These are phyloP conservation scores for Excoecaria agallocha DNA, from an alignment of 345 rosid species.

Conservation along the genomic window DNA sequence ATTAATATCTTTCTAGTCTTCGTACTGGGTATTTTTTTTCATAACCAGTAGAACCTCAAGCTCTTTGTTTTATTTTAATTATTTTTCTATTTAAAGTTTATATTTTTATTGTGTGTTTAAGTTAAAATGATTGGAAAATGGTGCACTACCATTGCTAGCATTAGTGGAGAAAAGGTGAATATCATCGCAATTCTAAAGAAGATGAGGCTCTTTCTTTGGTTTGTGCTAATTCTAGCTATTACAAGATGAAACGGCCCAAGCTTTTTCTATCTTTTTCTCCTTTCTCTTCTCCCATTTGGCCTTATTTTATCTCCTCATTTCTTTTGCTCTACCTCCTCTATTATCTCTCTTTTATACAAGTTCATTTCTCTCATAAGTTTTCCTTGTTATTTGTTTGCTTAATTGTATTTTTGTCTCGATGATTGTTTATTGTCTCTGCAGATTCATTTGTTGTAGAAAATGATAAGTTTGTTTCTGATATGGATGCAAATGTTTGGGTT, in stretches of 20 bases:
- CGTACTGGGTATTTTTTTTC: not conserved
- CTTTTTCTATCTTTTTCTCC: conserved; percentile 53
- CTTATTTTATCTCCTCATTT: conserved; percentile 53
- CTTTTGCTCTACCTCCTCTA: conserved; percentile 44
- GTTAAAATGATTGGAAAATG: conserved; percentile 23
- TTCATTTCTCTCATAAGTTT: conserved; percentile 1
- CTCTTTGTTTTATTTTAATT: not conserved
- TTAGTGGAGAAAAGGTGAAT: too few species aligned
- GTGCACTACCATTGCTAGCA: conserved; percentile 43
- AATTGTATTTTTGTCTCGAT: not conserved
- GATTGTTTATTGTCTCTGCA: conserved; percentile 30
- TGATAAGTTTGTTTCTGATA: conserved; percentile 32
- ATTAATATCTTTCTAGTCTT: not conserved
- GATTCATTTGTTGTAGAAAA: conserved; percentile 50
- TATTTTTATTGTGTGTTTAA: not conserved
- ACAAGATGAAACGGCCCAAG: conserved; percentile 54
- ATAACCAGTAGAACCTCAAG: not conserved
- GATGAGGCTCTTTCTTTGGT: conserved; percentile 36
- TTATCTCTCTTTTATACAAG: conserved; percentile 58
- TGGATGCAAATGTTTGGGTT: conserved; percentile 23
- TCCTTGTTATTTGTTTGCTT: not conserved
- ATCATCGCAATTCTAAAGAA: conserved; percentile 37
- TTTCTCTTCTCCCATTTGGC: conserved; percentile 58
- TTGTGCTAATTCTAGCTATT: conserved; percentile 32
- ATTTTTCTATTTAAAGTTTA: not conserved